Conservation (phyloP, 78 protist genomes). For the Dictyostelium brefeldianum region DNA sequence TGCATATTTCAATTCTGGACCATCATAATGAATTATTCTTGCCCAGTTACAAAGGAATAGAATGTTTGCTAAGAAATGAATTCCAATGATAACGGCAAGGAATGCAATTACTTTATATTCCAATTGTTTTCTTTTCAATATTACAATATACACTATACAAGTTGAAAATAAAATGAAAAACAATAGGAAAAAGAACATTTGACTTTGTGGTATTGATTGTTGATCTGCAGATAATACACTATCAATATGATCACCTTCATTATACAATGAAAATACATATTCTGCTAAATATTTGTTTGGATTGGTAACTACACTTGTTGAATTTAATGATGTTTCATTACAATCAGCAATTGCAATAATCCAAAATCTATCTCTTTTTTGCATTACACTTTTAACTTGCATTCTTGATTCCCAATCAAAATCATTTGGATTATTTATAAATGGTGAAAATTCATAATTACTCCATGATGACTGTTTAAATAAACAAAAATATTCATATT, state of each 20-base stretch:
- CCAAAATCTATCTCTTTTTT: constrained; percentile 65
- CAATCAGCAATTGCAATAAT: constrained; percentile 52
- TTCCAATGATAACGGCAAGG: not conserved
- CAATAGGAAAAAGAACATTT: constrained; percentile 24
- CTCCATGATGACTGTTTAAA: constrained; percentile 8
- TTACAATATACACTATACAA: not conserved
- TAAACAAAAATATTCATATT: too few relatives aligned
- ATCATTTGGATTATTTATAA: not conserved
- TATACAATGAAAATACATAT: not conserved
- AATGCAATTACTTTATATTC: constrained; percentile 29
- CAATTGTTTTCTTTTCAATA: constrained; percentile 4
- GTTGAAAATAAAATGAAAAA: not conserved
- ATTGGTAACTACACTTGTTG: not conserved
- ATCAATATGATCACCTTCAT: constrained; percentile 55
- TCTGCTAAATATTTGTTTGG: constrained; percentile 2
- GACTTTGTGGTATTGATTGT: constrained; percentile 60
- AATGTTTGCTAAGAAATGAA: not conserved
- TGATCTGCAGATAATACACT: constrained; percentile 53
- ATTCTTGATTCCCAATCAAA: not conserved
- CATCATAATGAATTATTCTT: constrained; percentile 1
- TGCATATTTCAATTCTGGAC: not conserved
- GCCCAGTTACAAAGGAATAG: constrained; percentile 40
- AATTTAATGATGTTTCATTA: not conserved
- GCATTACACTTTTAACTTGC: constrained; percentile 29
- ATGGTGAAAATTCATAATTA: constrained; percentile 20